These are phyloP conservation scores for Trichoderma virens DNA, from an alignment of 495 filamentous ascomycete species.

Conservation along the genomic window DNA sequence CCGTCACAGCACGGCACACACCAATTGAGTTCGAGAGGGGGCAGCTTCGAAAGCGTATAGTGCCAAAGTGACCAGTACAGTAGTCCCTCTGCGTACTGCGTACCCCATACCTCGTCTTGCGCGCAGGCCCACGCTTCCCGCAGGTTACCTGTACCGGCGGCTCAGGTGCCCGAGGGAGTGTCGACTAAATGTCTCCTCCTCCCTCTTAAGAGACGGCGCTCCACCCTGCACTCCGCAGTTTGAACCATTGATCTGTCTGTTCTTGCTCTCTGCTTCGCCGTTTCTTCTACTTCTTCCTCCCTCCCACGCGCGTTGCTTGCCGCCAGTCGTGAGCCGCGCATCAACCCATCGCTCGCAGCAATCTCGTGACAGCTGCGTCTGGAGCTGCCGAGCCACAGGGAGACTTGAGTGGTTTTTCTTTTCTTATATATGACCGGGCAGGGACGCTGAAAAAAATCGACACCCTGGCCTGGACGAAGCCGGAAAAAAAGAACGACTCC, in stretches of 20 bases:
- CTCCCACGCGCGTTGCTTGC: conserved; percentile 1
- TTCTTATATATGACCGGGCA: not conserved
- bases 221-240: conserved; percentile 9
- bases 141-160: too few relatives aligned
- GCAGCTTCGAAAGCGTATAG: too few relatives aligned
- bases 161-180: not conserved
- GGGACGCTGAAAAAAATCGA: not conserved
- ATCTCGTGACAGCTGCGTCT: not conserved
- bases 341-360: not conserved
- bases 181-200: not conserved
- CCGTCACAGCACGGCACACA: not conserved
- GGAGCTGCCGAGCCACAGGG: not conserved
- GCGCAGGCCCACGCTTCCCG: too few relatives aligned
- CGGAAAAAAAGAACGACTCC: not conserved
- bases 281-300: not conserved
- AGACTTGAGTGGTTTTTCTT: not conserved
- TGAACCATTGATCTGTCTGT: not conserved
- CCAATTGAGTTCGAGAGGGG: not conserved
- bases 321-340: not conserved
- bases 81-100: too few relatives aligned
- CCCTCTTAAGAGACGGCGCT: not conserved
- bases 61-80: too few relatives aligned
- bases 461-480: not conserved
- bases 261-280: not conserved
- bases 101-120: too few relatives aligned